phyloP scores from a whole-genome alignment of 352 stramenopile species.

The Pythium scleroteichum region DNA sequence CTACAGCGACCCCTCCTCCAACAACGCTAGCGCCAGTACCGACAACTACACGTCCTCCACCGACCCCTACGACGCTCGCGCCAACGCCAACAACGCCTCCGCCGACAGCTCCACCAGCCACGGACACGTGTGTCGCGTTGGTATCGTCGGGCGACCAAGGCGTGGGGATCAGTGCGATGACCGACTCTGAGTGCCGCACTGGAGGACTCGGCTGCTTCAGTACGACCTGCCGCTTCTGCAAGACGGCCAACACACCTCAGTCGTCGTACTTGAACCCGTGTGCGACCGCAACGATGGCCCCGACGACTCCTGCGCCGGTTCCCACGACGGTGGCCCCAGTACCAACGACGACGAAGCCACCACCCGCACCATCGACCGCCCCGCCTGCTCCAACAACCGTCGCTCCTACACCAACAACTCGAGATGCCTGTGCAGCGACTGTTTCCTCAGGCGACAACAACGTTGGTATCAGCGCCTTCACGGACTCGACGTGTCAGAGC shows the following conservation, averaged over 20 bases:
- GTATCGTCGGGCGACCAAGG: slow-evolving; percentile 9
- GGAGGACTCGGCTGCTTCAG: slow-evolving; percentile 47
- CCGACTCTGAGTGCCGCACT: slow-evolving; percentile 28
- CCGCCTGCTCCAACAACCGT: neutral
- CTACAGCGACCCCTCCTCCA: neutral
- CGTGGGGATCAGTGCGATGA: slow-evolving; percentile 35
- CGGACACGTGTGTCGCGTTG: neutral
- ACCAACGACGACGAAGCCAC: neutral
- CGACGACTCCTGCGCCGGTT: slow-evolving; percentile 17
- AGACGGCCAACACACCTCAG: slow-evolving; percentile 33
- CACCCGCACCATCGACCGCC: neutral
- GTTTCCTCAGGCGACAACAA: slow-evolving; percentile 34
- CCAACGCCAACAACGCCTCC: neutral
- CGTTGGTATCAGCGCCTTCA: slow-evolving; percentile 26
- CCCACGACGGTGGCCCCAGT: neutral
- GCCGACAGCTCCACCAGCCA: neutral
- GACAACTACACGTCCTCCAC: too few relatives aligned
- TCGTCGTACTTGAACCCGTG: slow-evolving; percentile 39
- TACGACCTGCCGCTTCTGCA: slow-evolving; percentile 43
- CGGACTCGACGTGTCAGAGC: slow-evolving; percentile 1
- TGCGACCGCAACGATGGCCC: neutral
- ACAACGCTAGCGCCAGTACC: neutral
- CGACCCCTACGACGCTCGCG: neutral
- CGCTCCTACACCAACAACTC: neutral
- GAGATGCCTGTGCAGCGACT: slow-evolving; percentile 13